These are phyloP conservation scores for Penicillium waksmanii DNA, from an alignment of 495 filamentous ascomycete genomes.

Conservation along the genomic window DNA sequence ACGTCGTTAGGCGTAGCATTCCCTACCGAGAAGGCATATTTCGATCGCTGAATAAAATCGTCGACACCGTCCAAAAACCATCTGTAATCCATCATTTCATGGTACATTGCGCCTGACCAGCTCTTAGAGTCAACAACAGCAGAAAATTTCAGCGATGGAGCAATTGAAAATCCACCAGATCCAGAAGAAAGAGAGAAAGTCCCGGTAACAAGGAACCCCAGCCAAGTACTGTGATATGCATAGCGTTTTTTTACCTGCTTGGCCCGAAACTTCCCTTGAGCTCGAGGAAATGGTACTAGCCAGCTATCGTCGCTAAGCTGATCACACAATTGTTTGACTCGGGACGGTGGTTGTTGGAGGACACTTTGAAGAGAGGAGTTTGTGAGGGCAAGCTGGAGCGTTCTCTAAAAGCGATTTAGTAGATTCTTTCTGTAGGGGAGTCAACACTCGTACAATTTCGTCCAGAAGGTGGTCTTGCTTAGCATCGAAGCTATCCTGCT, in stretches of 20 bases:
- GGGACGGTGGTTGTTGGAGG: neutral
- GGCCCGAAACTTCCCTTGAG: neutral
- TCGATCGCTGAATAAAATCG: neutral
- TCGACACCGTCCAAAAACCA: neutral
- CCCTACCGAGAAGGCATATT: neutral
- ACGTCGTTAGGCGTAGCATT: neutral
- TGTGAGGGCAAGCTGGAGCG: slow-evolving; percentile 10
- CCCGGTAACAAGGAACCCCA: neutral
- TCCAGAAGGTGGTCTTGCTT: slow-evolving; percentile 9
- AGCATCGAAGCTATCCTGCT: slow-evolving; percentile 4
- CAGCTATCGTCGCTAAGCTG: neutral
- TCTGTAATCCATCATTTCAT: too few species aligned
- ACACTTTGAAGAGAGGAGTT: slow-evolving; percentile 2
- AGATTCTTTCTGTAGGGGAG: neutral
- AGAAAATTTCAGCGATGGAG: neutral
- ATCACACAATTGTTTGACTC: neutral
- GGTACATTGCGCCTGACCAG: too few species aligned
- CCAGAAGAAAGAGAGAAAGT: slow-evolving; percentile 9
- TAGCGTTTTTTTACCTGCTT: slow-evolving; percentile 6
- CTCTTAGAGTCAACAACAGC: neutral
- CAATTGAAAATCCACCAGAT: slow-evolving; percentile 3
- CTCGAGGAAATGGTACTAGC: neutral
- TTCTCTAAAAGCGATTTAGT: neutral
- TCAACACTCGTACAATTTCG: neutral
- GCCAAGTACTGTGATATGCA: slow-evolving; percentile 4